phyloP scores from a whole-genome alignment of 768 basidiomycete genomes.

The Hortiboletus flavorubellus region DNA sequence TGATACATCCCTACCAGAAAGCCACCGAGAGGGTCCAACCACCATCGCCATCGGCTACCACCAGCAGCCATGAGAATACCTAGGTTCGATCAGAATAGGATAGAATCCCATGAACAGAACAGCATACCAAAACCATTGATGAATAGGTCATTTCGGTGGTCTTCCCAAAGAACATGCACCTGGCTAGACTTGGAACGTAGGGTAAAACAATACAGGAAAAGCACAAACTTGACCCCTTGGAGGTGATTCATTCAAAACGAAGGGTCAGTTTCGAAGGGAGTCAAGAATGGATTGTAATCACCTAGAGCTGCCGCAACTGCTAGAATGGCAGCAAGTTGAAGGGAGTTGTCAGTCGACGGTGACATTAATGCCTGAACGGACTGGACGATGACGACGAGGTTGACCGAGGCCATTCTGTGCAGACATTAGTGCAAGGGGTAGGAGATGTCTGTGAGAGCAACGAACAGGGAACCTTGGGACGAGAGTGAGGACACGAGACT shows the following conservation, averaged over 20 bases:
- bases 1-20: slow-evolving; percentile 52
- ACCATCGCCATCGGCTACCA: slow-evolving; percentile 79
- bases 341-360: slow-evolving; percentile 50
- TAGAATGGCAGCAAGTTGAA: slow-evolving; percentile 81
- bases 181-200: slow-evolving; percentile 83
- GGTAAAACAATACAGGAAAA: slow-evolving; percentile 86
- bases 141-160: slow-evolving; percentile 91
- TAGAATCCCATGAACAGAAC: background rate
- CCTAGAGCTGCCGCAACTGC: slow-evolving; percentile 83
- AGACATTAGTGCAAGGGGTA: background rate
- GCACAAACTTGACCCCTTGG: slow-evolving; percentile 73
- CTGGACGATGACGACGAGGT: slow-evolving; percentile 88
- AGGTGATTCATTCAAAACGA: background rate
- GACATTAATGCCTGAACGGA: slow-evolving; percentile 69
- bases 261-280: background rate
- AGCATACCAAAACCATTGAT: slow-evolving; percentile 71
- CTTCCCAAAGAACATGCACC: slow-evolving; percentile 94
- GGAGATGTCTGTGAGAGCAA: background rate
- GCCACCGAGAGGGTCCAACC: slow-evolving; percentile 78
- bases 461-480: slow-evolving; percentile 46
- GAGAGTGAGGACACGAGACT: slow-evolving; percentile 1
- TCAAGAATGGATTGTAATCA: background rate
- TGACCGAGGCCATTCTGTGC: slow-evolving; percentile 84
- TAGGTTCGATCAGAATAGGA: slow-evolving; percentile 26
- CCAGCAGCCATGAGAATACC: slow-evolving; percentile 81